Percentiles rank a stretch among this genome's conserved stretches.
These are phyloP conservation scores for Diphasiastrum complanatum DNA, from an alignment of 83 land plant species.

Conservation along the genomic window DNA sequence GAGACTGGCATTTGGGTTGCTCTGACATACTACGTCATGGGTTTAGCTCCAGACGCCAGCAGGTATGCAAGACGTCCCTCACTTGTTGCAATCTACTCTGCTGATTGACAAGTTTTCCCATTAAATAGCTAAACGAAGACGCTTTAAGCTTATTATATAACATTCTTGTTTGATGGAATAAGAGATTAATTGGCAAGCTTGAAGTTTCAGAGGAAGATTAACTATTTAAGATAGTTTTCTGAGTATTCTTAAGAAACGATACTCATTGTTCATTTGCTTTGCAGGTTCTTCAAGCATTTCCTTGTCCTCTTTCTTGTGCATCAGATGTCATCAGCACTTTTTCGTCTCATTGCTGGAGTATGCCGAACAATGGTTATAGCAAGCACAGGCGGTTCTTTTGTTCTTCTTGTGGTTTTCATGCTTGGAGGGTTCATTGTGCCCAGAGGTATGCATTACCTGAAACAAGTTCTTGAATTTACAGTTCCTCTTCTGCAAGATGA, in stretches of 20 bases:
- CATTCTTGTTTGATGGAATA: too few relatives aligned
- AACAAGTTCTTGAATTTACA: not conserved
- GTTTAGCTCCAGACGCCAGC: slow-evolving; percentile 48
- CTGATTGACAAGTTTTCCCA: not conserved
- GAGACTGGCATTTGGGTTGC: slow-evolving; percentile 49
- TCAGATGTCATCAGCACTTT: slow-evolving; percentile 22
- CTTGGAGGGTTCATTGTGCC: slow-evolving; percentile 31
- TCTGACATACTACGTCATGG: slow-evolving; percentile 55
- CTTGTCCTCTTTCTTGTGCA: slow-evolving; percentile 16
- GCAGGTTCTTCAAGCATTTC: slow-evolving; percentile 27
- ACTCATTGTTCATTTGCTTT: not conserved
- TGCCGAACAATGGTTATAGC: slow-evolving; percentile 26
- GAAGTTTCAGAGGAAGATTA: not conserved
- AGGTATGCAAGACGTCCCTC: slow-evolving; percentile 29
- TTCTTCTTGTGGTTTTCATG: slow-evolving; percentile 10
- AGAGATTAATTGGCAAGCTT: too few relatives aligned
- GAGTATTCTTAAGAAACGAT: not conserved
- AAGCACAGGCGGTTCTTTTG: slow-evolving; percentile 18
- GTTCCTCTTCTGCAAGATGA: too few relatives aligned
- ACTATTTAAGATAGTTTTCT: not conserved
- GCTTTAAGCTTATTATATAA: too few relatives aligned
- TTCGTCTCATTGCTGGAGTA: slow-evolving; percentile 25
- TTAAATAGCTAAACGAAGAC: not conserved
- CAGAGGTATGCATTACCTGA: slow-evolving; percentile 1
- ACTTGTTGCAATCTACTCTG: not conserved